Percentiles rank a stretch among this genome's conserved stretches.
These are phyloP conservation scores for Fusarium chaquense DNA, from an alignment of 2,329 filamentous ascomycete species.

Conservation along the genomic window DNA sequence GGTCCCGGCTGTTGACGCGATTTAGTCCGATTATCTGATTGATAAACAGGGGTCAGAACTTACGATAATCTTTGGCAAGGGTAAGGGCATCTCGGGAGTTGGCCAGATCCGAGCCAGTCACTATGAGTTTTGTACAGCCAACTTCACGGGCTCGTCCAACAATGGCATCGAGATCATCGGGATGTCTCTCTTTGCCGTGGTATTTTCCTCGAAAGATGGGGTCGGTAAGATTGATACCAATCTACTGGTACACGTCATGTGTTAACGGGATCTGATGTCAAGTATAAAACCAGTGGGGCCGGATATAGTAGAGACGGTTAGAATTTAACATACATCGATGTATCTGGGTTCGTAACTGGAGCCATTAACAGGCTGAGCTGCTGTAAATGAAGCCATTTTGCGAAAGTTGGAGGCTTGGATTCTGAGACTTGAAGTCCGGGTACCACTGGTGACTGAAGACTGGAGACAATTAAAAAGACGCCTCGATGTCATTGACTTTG, in stretches of 20 bases:
- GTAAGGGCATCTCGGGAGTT: slow-evolving; percentile 81
- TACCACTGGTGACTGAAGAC: slow-evolving; percentile 7
- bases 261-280: slow-evolving; percentile 33
- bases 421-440: slow-evolving; percentile 11
- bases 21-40: slow-evolving; percentile 13
- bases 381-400: slow-evolving; percentile 49
- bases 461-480: slow-evolving; percentile 34
- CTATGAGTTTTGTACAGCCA: slow-evolving; percentile 89
- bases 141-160: slow-evolving; percentile 81
- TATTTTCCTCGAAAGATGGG: slow-evolving; percentile 89
- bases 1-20: slow-evolving; percentile 69
- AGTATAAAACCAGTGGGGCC: slow-evolving; percentile 14
- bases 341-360: slow-evolving; percentile 62
- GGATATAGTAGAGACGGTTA: slow-evolving; percentile 3
- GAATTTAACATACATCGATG: slow-evolving; percentile 66
- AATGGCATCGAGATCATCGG: slow-evolving; percentile 79
- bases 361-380: slow-evolving; percentile 28
- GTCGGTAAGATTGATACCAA: slow-evolving; percentile 96
- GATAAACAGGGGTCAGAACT: slow-evolving; percentile 49
- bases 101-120: slow-evolving; percentile 88
- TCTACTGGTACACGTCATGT: slow-evolving; percentile 57
- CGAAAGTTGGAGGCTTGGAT: slow-evolving; percentile 22
- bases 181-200: slow-evolving; percentile 80
- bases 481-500: slow-evolving; percentile 42
- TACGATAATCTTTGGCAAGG: slow-evolving; percentile 80